These are phyloP conservation scores for Actinomortierella wolfii DNA, from an alignment of 371 early-diverging fungal species.

Conservation along the genomic window DNA sequence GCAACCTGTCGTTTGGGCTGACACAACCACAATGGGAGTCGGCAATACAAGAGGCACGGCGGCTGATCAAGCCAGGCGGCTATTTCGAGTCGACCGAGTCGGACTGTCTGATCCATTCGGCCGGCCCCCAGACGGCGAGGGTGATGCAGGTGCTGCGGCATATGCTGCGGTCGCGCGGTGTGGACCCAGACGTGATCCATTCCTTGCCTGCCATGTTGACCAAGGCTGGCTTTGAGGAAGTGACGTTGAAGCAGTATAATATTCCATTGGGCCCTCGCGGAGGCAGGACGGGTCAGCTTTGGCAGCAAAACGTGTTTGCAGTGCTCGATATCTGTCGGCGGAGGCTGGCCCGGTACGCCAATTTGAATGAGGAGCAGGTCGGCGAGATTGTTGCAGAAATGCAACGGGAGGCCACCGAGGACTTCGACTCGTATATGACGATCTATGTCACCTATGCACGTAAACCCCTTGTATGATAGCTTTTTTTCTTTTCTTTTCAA, in stretches of 20 bases:
- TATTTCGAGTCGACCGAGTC: constrained; percentile 43
- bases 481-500: not conserved
- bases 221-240: constrained; percentile 22
- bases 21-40: constrained; percentile 45
- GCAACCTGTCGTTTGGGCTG: constrained; percentile 49
- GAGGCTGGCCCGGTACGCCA: constrained; percentile 21
- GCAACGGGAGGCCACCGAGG: constrained; percentile 17
- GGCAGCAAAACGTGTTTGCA: constrained; percentile 31
- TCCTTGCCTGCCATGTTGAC: constrained; percentile 20
- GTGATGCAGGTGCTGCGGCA: constrained; percentile 31
- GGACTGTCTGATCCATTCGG: constrained; percentile 24
- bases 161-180: constrained; percentile 29
- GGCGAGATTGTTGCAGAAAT: constrained; percentile 11
- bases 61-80: constrained; percentile 40
- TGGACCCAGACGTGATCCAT: constrained; percentile 24
- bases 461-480: constrained; percentile 19
- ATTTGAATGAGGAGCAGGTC: constrained; percentile 23
- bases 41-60: constrained; percentile 22
- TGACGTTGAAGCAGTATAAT: constrained; percentile 30
- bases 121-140: constrained; percentile 17
- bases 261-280: constrained; percentile 36
- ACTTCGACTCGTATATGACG: constrained; percentile 14
- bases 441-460: constrained; percentile 38
- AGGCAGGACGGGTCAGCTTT: constrained; percentile 27
- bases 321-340: constrained; percentile 28